Evolutionary conservation across 192 early-diverging fungal genomes (phyloP).

Genomic region (Dissophora ornata): DNA sequence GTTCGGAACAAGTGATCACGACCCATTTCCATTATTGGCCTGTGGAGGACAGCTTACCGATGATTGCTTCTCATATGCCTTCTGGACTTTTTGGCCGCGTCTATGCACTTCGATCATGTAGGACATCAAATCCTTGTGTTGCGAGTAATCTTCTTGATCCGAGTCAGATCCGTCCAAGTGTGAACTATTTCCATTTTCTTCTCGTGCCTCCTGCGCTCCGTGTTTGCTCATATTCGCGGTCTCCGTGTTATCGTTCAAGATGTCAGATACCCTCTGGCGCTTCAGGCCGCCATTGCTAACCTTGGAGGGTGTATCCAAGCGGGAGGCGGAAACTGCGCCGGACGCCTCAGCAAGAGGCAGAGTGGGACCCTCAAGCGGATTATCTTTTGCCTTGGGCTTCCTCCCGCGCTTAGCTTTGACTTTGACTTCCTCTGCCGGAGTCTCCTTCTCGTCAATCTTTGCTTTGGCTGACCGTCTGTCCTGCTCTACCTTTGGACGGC

Average conservation of each 20-base stretch:
- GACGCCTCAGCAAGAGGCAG: neutral
- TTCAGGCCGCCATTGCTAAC: conserved; percentile 12
- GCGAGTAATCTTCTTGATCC: conserved; percentile 37
- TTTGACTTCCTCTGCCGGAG: conserved; percentile 17
- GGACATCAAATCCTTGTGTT: conserved; percentile 42
- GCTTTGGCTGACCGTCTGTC: conserved; percentile 22
- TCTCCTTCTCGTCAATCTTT: conserved; percentile 25
- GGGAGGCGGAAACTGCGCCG: neutral
- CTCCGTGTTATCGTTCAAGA: conserved; percentile 4
- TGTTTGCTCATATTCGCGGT: neutral
- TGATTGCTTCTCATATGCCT: conserved; percentile 43
- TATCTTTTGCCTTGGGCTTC: conserved; percentile 42
- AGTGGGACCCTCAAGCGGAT: conserved; percentile 19
- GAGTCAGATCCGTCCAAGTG: conserved; percentile 10
- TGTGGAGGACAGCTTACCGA: conserved; percentile 11
- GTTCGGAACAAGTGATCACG: neutral
- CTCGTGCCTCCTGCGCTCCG: neutral
- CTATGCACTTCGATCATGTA: conserved; percentile 51
- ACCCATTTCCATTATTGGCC: neutral
- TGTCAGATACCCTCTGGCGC: conserved; percentile 17
- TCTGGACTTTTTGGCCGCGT: conserved; percentile 45
- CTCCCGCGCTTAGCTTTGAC: conserved; percentile 47
- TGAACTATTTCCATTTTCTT: neutral
- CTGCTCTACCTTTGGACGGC: conserved; percentile 36
- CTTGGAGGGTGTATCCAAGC: conserved; percentile 7